These are phyloP conservation scores for Escallonia rubra DNA, from an alignment of 129 eudicot genomes.

Conservation along the genomic window DNA sequence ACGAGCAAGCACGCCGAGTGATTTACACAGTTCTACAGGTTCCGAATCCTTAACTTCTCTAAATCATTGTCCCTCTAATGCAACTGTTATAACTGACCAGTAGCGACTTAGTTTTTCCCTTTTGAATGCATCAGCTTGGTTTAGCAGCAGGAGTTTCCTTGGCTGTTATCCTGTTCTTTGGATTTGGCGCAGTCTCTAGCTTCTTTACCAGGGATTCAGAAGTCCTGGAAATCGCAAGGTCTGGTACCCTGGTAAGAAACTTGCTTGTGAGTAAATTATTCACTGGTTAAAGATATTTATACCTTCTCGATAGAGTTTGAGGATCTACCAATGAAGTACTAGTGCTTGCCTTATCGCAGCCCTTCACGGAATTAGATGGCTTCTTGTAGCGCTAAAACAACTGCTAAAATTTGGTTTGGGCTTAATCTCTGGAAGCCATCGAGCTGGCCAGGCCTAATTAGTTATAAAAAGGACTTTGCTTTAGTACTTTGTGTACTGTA, in stretches of 20 bases:
- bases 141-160: conserved; percentile 57
- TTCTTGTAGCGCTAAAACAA: too few species aligned
- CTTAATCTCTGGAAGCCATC: neutral
- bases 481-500: too few species aligned
- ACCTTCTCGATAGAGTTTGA: neutral
- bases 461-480: too few species aligned
- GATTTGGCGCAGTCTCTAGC: conserved; percentile 56
- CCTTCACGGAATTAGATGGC: too few species aligned
- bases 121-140: conserved; percentile 53
- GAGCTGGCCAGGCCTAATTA: neutral
- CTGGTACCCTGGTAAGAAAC: conserved; percentile 81
- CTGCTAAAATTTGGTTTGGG: neutral
- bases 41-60: conserved; percentile 10
- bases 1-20: conserved; percentile 70
- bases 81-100: neutral
- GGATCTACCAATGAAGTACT: neutral
- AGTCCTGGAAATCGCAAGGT: conserved; percentile 61
- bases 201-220: conserved; percentile 69
- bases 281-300: conserved; percentile 4
- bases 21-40: conserved; percentile 78
- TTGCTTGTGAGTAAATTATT: neutral
- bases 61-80: conserved; percentile 4
- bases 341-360: neutral
- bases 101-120: conserved; percentile 2
- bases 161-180: conserved; percentile 52